These are phyloP conservation scores for Kodamaea suecica DNA, from an alignment of 1,139 yeast genomes.

Conservation along the genomic window DNA sequence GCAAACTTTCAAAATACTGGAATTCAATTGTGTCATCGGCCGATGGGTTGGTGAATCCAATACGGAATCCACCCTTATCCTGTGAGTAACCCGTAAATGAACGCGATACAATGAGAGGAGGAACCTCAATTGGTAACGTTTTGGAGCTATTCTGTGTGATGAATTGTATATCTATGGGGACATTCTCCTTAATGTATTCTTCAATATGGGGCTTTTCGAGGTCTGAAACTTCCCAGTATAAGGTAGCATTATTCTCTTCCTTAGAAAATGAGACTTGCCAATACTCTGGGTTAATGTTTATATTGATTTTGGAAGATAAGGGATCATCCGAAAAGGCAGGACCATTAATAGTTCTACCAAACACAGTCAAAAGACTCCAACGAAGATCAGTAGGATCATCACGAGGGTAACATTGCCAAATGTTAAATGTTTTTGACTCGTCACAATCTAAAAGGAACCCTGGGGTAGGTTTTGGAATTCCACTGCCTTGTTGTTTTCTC, in stretches of 20 bases:
- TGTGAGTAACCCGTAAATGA: slow-evolving; percentile 91
- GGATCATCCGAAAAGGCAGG: slow-evolving; percentile 51
- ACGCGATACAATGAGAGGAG: slow-evolving; percentile 76
- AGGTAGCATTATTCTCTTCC: slow-evolving; percentile 15
- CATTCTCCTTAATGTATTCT: slow-evolving; percentile 31
- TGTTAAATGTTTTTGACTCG: slow-evolving; percentile 42
- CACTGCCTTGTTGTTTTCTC: slow-evolving; percentile 55
- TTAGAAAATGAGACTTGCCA: slow-evolving; percentile 45
- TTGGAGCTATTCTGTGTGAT: slow-evolving; percentile 33
- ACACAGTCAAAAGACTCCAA: slow-evolving; percentile 62
- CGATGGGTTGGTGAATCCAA: slow-evolving; percentile 68
- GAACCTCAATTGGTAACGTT: slow-evolving; percentile 36
- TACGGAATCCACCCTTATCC: slow-evolving; percentile 85
- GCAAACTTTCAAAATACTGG: slow-evolving; percentile 75
- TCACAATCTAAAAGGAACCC: slow-evolving; percentile 75
- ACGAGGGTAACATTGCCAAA: slow-evolving; percentile 76
- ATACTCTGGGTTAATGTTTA: slow-evolving; percentile 37
- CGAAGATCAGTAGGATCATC: slow-evolving; percentile 50
- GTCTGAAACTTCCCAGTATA: slow-evolving; percentile 13
- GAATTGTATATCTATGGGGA: slow-evolving; percentile 38
- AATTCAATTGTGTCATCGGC: slow-evolving; percentile 42
- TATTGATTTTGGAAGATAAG: slow-evolving; percentile 38
- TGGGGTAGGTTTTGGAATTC: slow-evolving; percentile 77
- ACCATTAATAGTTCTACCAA: slow-evolving; percentile 66
- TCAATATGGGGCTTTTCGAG: slow-evolving; percentile 6